These are phyloP conservation scores for Porogramme epimiltina DNA, from an alignment of 1,284 basidiomycete genomes.

Conservation along the genomic window DNA sequence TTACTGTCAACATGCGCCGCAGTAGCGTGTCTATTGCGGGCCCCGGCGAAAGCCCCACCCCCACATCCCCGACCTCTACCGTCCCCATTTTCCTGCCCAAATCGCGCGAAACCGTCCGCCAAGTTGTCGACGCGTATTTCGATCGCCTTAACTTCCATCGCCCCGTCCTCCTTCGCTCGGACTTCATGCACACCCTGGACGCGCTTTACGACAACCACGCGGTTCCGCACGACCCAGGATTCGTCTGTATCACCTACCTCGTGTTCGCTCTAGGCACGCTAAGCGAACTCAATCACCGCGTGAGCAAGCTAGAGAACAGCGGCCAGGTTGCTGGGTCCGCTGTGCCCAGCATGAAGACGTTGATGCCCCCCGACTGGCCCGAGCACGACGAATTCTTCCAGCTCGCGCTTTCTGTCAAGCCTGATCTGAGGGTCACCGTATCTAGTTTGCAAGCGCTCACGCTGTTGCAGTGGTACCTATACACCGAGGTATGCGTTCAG, in stretches of 20 bases:
- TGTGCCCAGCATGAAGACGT: slow-evolving; percentile 19
- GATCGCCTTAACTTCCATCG: slow-evolving; percentile 73
- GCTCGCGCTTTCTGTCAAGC: slow-evolving; percentile 72
- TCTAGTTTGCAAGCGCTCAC: slow-evolving; percentile 81
- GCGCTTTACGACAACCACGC: slow-evolving; percentile 62
- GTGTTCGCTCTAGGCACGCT: slow-evolving; percentile 78
- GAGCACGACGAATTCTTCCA: slow-evolving; percentile 81
- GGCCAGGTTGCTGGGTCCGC: slow-evolving; percentile 26
- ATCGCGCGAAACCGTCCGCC: slow-evolving; percentile 63
- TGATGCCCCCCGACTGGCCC: slow-evolving; percentile 76
- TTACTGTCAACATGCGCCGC: slow-evolving; percentile 50
- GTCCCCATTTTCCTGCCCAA: slow-evolving; percentile 66
- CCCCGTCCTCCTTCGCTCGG: slow-evolving; percentile 66
- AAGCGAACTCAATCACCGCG: slow-evolving; percentile 74
- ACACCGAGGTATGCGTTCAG: slow-evolving; percentile 66
- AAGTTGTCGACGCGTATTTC: slow-evolving; percentile 72
- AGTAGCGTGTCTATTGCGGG: slow-evolving; percentile 31
- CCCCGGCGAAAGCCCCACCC: slow-evolving; percentile 27
- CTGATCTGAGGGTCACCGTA: slow-evolving; percentile 77
- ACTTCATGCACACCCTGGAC: slow-evolving; percentile 63
- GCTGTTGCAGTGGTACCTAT: slow-evolving; percentile 82
- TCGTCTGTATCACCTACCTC: slow-evolving; percentile 73
- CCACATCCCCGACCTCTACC: slow-evolving; percentile 29
- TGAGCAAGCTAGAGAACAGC: slow-evolving; percentile 46
- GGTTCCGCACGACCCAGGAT: slow-evolving; percentile 68